Evolutionary conservation across 2,329 filamentous ascomycete genomes (phyloP).

Genomic region (Colletotrichum sp.): DNA sequence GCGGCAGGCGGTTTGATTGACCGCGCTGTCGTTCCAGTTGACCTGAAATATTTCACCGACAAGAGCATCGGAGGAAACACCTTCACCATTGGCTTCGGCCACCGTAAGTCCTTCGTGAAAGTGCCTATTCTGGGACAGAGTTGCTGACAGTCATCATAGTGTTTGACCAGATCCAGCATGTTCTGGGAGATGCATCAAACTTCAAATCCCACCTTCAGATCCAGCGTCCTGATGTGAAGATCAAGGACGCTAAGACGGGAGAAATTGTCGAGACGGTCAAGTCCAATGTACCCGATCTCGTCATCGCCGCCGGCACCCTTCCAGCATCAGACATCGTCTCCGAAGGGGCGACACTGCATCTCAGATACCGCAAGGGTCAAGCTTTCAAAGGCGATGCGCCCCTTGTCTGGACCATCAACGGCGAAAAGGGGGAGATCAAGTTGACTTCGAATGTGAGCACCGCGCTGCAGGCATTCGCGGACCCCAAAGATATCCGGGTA

Average conservation of each 20-base stretch:
- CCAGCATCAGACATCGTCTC: conserved; percentile 24
- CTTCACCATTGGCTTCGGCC: conserved; percentile 46
- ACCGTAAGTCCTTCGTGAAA: conserved; percentile 22
- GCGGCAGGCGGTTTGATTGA: conserved; percentile 35
- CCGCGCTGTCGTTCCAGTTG: conserved; percentile 34
- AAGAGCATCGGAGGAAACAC: conserved; percentile 51
- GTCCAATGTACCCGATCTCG: conserved; percentile 29
- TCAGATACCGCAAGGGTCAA: conserved; percentile 52
- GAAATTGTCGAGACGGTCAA: not conserved
- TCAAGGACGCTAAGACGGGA: not conserved
- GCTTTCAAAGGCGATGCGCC: conserved; percentile 52
- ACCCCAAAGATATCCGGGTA: conserved; percentile 46
- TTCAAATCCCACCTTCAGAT: conserved; percentile 33
- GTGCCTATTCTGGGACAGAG: fast-evolving
- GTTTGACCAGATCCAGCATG: conserved; percentile 2
- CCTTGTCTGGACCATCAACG: conserved; percentile 55
- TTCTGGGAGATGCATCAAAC: not conserved
- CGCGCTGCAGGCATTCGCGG: conserved; percentile 31
- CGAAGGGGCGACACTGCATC: conserved; percentile 43
- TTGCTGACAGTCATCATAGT: not conserved
- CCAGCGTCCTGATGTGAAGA: conserved; percentile 21
- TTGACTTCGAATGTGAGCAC: conserved; percentile 2
- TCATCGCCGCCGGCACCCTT: conserved; percentile 41
- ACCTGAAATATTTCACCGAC: conserved; percentile 53
- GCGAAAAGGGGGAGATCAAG: conserved; percentile 54